Conservation (phyloP, 208 protist species). For the Leishmania aethiopica region DNA sequence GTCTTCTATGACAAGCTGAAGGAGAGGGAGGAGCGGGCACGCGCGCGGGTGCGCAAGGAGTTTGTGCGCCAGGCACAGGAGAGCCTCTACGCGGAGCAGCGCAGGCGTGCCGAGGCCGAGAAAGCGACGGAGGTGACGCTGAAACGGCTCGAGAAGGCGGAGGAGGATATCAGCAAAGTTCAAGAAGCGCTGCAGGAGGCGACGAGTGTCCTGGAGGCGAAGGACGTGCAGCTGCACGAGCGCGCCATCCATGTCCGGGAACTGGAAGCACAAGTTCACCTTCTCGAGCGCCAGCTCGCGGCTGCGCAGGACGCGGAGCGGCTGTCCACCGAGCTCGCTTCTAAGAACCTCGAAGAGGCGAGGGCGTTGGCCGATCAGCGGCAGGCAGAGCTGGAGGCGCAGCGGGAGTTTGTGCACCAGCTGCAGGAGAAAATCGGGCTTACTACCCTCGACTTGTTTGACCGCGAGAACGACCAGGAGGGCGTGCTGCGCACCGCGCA, state of each 20-base stretch:
- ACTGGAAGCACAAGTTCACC: constrained; percentile 18
- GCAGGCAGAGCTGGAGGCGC: constrained; percentile 23
- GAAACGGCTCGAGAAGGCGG: constrained; percentile 7
- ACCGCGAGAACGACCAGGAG: constrained; percentile 37
- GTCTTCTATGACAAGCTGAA: constrained; percentile 37
- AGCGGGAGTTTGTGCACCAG: constrained; percentile 27
- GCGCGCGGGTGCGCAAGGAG: constrained; percentile 33
- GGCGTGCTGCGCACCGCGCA: constrained; percentile 25
- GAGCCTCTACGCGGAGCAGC: constrained; percentile 30
- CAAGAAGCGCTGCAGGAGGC: constrained; percentile 17
- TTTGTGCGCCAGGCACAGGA: constrained; percentile 37
- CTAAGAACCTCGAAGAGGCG: constrained; percentile 11
- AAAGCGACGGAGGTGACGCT: constrained; percentile 9
- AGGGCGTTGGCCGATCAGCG: constrained; percentile 15
- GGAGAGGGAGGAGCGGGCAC: constrained; percentile 36
- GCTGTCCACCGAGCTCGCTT: neutral
- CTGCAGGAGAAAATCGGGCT: constrained; percentile 29
- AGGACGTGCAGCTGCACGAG: constrained; percentile 32
- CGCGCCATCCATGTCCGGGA: constrained; percentile 28
- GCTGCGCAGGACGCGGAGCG: neutral
- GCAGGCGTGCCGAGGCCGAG: constrained; percentile 27
- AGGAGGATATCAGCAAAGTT: constrained; percentile 2
- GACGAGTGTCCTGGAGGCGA: constrained; percentile 17
- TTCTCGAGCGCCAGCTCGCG: constrained; percentile 26
- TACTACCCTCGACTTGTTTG: constrained; percentile 17